Base-by-base conservation (phyloP, 441 rosid genomes). In the Euphorbia celastroides region DNA sequence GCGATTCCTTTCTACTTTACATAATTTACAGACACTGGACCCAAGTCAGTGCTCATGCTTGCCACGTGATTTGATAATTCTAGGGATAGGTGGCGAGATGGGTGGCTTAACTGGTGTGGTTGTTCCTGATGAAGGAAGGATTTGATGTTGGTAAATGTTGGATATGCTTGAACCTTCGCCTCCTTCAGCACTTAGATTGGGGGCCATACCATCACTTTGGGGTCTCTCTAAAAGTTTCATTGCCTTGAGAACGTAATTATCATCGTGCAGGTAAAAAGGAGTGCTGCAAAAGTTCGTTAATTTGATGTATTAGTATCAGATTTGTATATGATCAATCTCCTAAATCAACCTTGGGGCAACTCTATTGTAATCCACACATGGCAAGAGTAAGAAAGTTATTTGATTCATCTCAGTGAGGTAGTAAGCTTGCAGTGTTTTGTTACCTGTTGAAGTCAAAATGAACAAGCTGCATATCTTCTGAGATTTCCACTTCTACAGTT, bases 391-490 rank as follows among this genome's bases (percentile, higher is more conserved):
- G 64, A 66, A 28, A 9, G 32, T n/a, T n/a, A n/a, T n/a, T n/a
- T n/a, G 31, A 26, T 46, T 54, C 25, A 27, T n/a, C n/a, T 41
- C 22, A 36, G 1, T 34, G 27, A 72, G 27, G 57, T 5, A 42
- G 52, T 27, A 66, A 66, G 69, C 34, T 62, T 57, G 48, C 5
- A 22, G 56, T 34, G 58, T 16, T 51, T 51, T 17, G 62, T 67
- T 74, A 94, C 99, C 94, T 94, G 76, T 88, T 92, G 75, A 94
- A 92, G 82, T 94, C 99, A 16, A 94, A 94, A 77, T 94, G 99
- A 65, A 94, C 98, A 44, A 94, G 84, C 88, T 94, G 99, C 99
- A 94, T 94, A 76, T 94, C 99, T 84, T 94, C 99, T 50, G 99
- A 94, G 80, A 94, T 92, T 81, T 94, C 99, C 69, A 94, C 98